Evolutionary conservation across 805 yeast species (phyloP).

Genomic region (Pichia manshurica): DNA sequence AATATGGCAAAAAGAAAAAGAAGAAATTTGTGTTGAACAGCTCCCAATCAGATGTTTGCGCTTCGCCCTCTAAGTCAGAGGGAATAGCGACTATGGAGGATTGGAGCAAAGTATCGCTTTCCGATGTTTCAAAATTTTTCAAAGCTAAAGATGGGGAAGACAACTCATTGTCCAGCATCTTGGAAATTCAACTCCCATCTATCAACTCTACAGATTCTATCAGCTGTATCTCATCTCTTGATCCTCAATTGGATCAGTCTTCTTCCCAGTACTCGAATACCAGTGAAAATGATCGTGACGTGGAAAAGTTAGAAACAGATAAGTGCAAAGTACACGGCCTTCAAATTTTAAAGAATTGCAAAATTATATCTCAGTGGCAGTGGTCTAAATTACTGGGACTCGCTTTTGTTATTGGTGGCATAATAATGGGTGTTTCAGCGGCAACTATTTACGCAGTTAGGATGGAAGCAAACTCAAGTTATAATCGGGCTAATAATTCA

Average conservation of each 20-base stretch:
- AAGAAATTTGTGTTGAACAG: no score
- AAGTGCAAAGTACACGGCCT: no score
- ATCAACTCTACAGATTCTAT: background rate
- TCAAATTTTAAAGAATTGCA: background rate
- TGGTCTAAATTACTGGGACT: conserved; percentile 10
- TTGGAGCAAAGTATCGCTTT: background rate
- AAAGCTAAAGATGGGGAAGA: background rate
- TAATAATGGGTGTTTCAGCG: background rate
- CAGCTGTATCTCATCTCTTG: background rate
- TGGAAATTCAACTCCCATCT: background rate
- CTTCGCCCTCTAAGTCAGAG: no score
- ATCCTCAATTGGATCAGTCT: background rate
- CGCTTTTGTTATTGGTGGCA: conserved; percentile 2
- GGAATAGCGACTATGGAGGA: background rate
- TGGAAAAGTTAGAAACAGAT: background rate
- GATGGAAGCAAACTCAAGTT: background rate
- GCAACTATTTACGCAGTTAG: conserved; percentile 5
- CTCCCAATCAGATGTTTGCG: no score
- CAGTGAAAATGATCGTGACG: background rate
- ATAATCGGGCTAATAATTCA: background rate
- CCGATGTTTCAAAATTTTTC: conserved; percentile 2
- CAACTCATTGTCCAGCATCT: no score
- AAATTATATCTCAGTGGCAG: conserved; percentile 1
- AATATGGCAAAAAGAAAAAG: no score
- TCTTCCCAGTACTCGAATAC: background rate